Evolutionary conservation across 2,329 filamentous ascomycete genomes (phyloP), one percentile per base, ranked within the genome.

Genomic region (Fusarium sp.): DNA sequence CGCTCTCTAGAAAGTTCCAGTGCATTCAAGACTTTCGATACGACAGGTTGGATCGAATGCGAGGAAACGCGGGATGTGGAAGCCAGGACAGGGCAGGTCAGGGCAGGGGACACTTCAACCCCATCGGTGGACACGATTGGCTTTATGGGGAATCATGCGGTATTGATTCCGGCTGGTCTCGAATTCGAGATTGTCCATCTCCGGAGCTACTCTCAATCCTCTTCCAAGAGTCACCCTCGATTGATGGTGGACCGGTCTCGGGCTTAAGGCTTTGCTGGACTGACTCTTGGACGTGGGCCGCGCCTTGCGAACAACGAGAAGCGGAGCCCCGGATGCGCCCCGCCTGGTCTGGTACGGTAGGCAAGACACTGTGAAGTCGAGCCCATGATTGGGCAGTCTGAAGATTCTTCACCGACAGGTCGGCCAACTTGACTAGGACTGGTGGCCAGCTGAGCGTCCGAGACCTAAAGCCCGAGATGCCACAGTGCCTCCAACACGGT

Each of bases 231-330:
- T 24, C 47, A 50, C 24, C 35, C 31, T 38, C 35, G 47, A 56
- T 34, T 40, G 58, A 64, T 34, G 64, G 70, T 69, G 70, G 67
- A 67, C 76, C 75, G 76, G 75, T 78, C 64, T 78, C 76, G 76
- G 76, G 67, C 52, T 62, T 29, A 50, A 64, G 11, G 56, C 54
- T 57, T 34, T 57, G 31, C n/a, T 58, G 62, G 54, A 74, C 69
- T 64, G 56, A 57, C 66, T 54, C 47, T 54, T 54, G 47, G 47
- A 54, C 47, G 47, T 54, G 47, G 66, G 68, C 58, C 71, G 64
- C 77, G 77, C 77, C 77, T 79, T 79, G 73, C 62, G 73, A 78
- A 78, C 54, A 71, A 79, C 77, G 71, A 78, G 74, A 74, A 78
- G 77, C 73, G 77, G 77, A 78, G 77, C 72, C 69, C 65, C 69